Evolutionary conservation across 805 yeast species (phyloP), one percentile per base, ranked within the genome.

Genomic region (Candida vartiovaarae): DNA sequence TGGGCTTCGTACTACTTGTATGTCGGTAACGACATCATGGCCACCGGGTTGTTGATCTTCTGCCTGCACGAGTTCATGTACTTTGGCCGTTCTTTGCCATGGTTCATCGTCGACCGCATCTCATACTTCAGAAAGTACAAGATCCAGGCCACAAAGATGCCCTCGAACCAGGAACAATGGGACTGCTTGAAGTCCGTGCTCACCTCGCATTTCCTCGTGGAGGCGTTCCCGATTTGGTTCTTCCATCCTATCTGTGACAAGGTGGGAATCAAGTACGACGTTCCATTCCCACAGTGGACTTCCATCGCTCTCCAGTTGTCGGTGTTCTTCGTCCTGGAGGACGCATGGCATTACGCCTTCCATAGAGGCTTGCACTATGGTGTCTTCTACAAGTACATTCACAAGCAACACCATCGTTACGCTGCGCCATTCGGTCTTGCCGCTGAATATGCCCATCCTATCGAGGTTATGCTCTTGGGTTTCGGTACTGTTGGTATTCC

Each of bases 371-470:
- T 91, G 64, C 99, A 91, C 65, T 77, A 80, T 62, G 95, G 95
- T 43, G 74, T 79, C 49, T 85, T 93, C 63, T 91, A 91, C 78
- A 88, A 85, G 70, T 78, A 82, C 64, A 87, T 91, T 56, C 99
- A 91, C 74, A 91, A 91, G 71, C 96, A 89, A 72, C 99, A 91
- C 68, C 99, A 91, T 70, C 81, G 90, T 65, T 91, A 90, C 63
- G 96, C 97, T 24, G 97, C 98, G 36, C 99, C 99, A 38, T 91
- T 91, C 60, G 99, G 99, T 33, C 69, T 91, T 46, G 82, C 98
- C 47, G 98, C 98, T 40, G 99, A 91, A 70, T 91, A 91, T 63
- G 98, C 98, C 31, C 97, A 91, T 62, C 98, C 99, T n/a, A 74
- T 84, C 30, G 99, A 91, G 69, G 95, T 91, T 32, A 77, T 85